Evolutionary conservation across 2,329 filamentous ascomycete species (phyloP).

Genomic region (Meredithiella fracta): DNA sequence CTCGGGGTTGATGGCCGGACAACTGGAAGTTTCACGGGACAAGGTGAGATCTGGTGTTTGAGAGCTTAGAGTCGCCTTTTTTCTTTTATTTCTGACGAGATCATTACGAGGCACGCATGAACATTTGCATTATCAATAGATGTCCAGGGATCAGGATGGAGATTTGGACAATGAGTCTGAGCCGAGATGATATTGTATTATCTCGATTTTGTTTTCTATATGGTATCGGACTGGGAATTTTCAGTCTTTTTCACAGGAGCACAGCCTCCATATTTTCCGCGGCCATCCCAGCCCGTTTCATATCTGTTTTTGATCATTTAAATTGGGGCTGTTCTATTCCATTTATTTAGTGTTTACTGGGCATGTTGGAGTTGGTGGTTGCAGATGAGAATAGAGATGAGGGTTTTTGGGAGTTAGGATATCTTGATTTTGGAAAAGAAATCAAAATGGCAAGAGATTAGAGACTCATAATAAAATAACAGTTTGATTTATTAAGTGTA

Average conservation of each 20-base stretch:
- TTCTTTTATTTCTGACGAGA: not conserved
- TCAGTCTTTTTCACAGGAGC: no score
- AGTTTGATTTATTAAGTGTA: not conserved
- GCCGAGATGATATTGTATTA: no score
- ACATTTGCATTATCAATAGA: not conserved
- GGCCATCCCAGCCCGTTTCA: not conserved
- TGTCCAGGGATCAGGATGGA: not conserved
- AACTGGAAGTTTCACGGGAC: not conserved
- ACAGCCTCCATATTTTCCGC: not conserved
- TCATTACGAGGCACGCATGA: not conserved
- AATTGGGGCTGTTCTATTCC: not conserved
- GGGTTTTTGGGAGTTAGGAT: not conserved
- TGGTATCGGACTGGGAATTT: no score
- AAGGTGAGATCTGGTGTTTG: not conserved
- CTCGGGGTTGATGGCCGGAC: no score
- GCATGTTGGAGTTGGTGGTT: not conserved
- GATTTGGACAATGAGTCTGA: not conserved
- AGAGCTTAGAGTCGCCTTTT: not conserved
- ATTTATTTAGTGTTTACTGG: not conserved
- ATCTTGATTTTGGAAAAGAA: not conserved
- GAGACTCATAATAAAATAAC: not conserved
- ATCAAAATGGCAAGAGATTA: not conserved
- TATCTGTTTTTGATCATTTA: not conserved
- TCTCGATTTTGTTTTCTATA: no score
- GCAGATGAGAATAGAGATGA: not conserved